Percentiles rank a stretch among this genome's conserved stretches.
These are phyloP conservation scores for Alternaria hordeiaustralica DNA, from an alignment of 2,329 filamentous ascomycete species.

Conservation along the genomic window DNA sequence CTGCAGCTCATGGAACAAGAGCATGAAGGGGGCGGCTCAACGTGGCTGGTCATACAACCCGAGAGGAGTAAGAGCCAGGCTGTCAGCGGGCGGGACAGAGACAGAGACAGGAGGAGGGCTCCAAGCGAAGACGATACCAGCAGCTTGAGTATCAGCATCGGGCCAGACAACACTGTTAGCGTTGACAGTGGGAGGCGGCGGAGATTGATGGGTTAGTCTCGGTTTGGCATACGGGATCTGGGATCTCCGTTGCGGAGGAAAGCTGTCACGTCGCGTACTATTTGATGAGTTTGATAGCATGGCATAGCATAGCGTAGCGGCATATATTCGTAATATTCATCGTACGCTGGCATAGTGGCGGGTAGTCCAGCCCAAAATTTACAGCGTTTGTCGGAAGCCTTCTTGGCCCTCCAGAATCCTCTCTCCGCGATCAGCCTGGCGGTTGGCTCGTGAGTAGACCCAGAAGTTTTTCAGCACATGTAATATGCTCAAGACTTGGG, in stretches of 20 bases:
- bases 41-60: slow-evolving; percentile 48
- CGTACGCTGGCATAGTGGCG: neutral
- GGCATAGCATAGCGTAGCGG: slow-evolving; percentile 14
- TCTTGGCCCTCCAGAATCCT: slow-evolving; percentile 24
- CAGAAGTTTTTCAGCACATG: slow-evolving; percentile 16
- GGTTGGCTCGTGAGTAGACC: slow-evolving; percentile 17
- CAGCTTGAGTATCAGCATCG: slow-evolving; percentile 46
- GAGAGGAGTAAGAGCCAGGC: slow-evolving; percentile 44
- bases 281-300: slow-evolving; percentile 14
- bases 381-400: slow-evolving; percentile 29
- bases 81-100: slow-evolving; percentile 12
- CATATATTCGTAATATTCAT: neutral
- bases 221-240: neutral
- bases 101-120: slow-evolving; percentile 23
- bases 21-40: slow-evolving; percentile 40
- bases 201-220: slow-evolving; percentile 34
- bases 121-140: slow-evolving; percentile 39
- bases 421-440: slow-evolving; percentile 24
- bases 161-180: slow-evolving; percentile 47
- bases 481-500: slow-evolving; percentile 22
- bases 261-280: neutral
- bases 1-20: slow-evolving; percentile 48
- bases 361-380: neutral
- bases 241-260: neutral
- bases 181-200: slow-evolving; percentile 46